Conservation (phyloP, 257 asterid genomes). For the Hygrophila difformis region DNA sequence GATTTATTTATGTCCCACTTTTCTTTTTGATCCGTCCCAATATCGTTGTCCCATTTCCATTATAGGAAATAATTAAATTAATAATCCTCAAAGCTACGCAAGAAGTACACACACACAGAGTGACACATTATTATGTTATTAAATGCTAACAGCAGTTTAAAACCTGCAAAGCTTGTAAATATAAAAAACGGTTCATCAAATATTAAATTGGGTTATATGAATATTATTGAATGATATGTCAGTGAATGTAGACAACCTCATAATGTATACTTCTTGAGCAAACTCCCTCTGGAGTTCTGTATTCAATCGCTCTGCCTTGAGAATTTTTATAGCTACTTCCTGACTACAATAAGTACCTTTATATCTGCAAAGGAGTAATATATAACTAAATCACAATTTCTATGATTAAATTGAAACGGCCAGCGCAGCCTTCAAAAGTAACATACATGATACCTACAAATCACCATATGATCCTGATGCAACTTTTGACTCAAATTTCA, state of each 20-base stretch:
- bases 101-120: too few species aligned
- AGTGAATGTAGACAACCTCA: constrained; percentile 47
- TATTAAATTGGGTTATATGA: background rate
- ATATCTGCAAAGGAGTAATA: constrained; percentile 48
- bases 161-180: background rate
- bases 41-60: too few species aligned
- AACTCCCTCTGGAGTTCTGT: constrained; percentile 59
- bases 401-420: constrained; percentile 1
- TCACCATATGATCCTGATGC: constrained; percentile 74
- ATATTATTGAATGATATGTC: background rate
- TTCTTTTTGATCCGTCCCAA: too few species aligned
- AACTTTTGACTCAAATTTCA: constrained; percentile 48
- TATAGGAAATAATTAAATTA: too few species aligned
- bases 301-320: constrained; percentile 56
- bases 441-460: constrained; percentile 31
- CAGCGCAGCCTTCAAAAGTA: constrained; percentile 10
- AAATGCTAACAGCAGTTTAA: background rate
- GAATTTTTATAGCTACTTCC: constrained; percentile 71
- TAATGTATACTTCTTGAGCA: constrained; percentile 67
- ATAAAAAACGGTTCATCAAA: background rate
- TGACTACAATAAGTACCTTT: constrained; percentile 57
- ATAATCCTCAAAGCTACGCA: too few species aligned
- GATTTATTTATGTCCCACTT: too few species aligned
- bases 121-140: too few species aligned
- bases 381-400: background rate